Evolutionary conservation across 1,139 yeast species (phyloP).

Genomic region (Lodderomyces elongisporus): DNA sequence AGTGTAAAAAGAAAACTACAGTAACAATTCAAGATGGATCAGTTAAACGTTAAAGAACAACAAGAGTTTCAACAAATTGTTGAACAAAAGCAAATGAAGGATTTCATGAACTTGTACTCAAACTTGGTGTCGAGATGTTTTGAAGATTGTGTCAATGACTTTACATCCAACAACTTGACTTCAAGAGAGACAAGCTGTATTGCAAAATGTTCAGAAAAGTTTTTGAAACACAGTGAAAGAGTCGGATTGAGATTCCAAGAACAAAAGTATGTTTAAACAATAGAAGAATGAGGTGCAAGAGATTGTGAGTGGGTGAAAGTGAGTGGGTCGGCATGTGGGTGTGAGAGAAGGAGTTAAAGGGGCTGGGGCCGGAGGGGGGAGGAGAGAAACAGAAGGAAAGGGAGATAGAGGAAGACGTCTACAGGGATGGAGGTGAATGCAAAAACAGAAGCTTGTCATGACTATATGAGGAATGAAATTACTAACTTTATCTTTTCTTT

Average conservation of each 20-base stretch:
- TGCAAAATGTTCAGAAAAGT: constrained; percentile 91
- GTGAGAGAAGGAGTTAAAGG: too few species aligned
- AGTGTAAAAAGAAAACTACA: too few species aligned
- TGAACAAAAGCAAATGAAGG: constrained; percentile 98
- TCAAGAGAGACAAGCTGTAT: constrained; percentile 82
- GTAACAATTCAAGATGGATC: constrained; percentile 60
- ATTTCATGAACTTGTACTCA: constrained; percentile 94
- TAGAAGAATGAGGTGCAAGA: too few species aligned
- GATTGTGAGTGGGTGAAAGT: too few species aligned
- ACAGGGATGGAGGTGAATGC: too few species aligned
- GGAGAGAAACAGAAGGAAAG: too few species aligned
- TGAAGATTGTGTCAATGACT: constrained; percentile 95
- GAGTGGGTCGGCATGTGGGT: too few species aligned
- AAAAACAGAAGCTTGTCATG: too few species aligned
- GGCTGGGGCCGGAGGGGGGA: too few species aligned
- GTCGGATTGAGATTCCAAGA: constrained; percentile 99
- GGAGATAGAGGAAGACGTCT: too few species aligned
- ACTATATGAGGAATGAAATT: not conserved
- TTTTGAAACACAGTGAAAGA: constrained; percentile 96
- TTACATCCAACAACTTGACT: constrained; percentile 86
- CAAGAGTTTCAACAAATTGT: constrained; percentile 93
- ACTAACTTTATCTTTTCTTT: constrained; percentile 3
- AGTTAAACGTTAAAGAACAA: constrained; percentile 85
- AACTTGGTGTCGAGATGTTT: constrained; percentile 95
- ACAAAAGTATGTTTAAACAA: constrained; percentile 55